Percentiles rank a stretch among this genome's conserved stretches.
These are phyloP conservation scores for Tricholoma saponaceum DNA, from an alignment of 768 basidiomycete genomes.

Conservation along the genomic window DNA sequence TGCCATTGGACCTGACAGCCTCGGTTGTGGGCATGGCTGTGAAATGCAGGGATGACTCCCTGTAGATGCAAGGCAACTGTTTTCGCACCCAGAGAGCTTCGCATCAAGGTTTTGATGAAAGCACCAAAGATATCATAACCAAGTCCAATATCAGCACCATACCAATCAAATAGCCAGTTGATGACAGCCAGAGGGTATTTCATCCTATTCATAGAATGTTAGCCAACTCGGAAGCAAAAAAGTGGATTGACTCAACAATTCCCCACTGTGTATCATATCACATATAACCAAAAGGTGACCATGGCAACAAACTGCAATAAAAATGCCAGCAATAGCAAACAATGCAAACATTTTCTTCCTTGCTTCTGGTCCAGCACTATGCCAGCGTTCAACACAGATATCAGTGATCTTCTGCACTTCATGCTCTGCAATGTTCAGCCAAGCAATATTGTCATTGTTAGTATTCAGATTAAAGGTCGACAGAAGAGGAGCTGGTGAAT, in stretches of 20 bases:
- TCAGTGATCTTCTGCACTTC: conserved; percentile 7
- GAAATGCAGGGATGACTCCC: conserved; percentile 19
- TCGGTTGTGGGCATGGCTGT: conserved; percentile 25
- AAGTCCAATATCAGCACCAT: conserved; percentile 14
- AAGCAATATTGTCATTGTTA: conserved; percentile 9
- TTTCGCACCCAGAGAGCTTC: conserved; percentile 16
- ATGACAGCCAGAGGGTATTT: conserved; percentile 24
- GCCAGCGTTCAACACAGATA: conserved; percentile 14
- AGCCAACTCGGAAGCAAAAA: neutral
- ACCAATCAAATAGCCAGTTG: conserved; percentile 15
- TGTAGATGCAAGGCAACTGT: conserved; percentile 2
- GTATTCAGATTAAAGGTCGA: neutral
- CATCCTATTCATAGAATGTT: conserved; percentile 9
- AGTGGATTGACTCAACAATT: neutral
- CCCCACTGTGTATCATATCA: conserved; percentile 12
- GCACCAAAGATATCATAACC: conserved; percentile 28
- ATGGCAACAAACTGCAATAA: conserved; percentile 22
- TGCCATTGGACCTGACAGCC: conserved; percentile 20
- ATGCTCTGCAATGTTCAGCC: conserved; percentile 14
- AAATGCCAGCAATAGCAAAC: conserved; percentile 18
- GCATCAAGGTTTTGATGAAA: conserved; percentile 17
- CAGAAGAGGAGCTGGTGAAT: neutral
- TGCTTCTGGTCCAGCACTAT: neutral
- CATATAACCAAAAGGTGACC: conserved; percentile 20
- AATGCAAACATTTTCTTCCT: conserved; percentile 16